These are phyloP conservation scores for Erodium chrysanthum DNA, from an alignment of 441 rosid species.

Conservation along the genomic window DNA sequence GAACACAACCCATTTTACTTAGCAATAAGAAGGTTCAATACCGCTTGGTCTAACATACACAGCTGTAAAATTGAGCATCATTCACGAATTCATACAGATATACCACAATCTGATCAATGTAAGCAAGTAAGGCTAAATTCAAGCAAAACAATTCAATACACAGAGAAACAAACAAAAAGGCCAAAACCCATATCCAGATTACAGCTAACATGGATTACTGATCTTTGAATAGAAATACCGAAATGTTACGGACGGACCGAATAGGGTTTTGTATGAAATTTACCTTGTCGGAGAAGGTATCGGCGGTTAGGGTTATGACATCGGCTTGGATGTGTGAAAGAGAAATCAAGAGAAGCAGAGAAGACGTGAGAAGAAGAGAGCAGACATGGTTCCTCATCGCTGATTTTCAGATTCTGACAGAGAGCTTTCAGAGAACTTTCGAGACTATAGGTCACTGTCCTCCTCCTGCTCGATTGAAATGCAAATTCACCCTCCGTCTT, in stretches of 20 bases:
- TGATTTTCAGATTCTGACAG: conserved; percentile 9
- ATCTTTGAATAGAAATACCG: too few relatives aligned
- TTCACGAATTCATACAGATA: too few relatives aligned
- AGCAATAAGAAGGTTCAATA: not conserved
- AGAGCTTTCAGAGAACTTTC: not conserved
- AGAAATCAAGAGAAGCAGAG: conserved; percentile 21
- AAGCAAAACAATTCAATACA: not conserved
- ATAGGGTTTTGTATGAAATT: not conserved
- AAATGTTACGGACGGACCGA: not conserved
- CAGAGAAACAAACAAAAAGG: not conserved
- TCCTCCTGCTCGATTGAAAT: not conserved
- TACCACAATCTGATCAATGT: too few relatives aligned
- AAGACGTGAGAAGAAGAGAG: conserved; percentile 14
- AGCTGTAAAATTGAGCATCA: too few relatives aligned
- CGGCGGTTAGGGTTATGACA: conserved; percentile 74
- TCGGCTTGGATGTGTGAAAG: conserved; percentile 34
- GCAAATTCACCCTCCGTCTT: not conserved
- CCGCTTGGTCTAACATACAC: too few relatives aligned
- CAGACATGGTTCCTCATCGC: conserved; percentile 21
- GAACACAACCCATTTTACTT: not conserved
- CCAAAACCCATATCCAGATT: not conserved
- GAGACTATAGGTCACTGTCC: not conserved
- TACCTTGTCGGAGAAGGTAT: conserved; percentile 92
- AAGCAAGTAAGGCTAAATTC: not conserved
- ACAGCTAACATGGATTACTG: not conserved